Percentiles rank a stretch among this genome's conserved stretches.
Conservation (phyloP, 2,329 filamentous ascomycete genomes). For the Penicillium brevicompactum region DNA sequence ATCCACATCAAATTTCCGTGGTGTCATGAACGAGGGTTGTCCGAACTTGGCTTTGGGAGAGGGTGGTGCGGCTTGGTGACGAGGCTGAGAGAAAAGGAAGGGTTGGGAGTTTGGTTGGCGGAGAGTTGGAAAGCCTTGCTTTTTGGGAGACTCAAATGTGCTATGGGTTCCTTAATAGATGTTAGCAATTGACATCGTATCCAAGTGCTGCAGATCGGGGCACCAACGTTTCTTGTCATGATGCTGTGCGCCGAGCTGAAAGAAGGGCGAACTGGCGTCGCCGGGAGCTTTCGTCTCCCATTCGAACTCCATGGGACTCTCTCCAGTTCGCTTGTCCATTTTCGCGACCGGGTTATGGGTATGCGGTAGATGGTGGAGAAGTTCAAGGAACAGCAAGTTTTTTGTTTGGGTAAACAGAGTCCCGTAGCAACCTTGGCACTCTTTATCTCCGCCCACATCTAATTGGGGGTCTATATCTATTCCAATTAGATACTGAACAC, state of each 20-base stretch:
- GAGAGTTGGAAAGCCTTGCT: conserved; percentile 46
- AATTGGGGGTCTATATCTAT: not conserved
- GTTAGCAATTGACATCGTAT: not conserved
- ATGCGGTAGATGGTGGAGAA: conserved; percentile 8
- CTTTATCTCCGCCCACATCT: conserved; percentile 4
- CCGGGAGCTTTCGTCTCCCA: conserved; percentile 50
- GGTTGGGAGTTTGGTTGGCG: conserved; percentile 51
- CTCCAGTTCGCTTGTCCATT: conserved; percentile 44
- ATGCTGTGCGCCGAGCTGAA: conserved; percentile 48
- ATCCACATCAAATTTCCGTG: conserved; percentile 50
- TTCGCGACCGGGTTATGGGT: conserved; percentile 12
- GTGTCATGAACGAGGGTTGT: conserved; percentile 51
- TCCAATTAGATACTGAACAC: no score
- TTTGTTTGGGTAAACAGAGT: conserved; percentile 23
- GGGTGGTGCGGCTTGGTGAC: conserved; percentile 31
- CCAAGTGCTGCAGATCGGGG: conserved; percentile 1
- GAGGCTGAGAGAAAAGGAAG: conserved; percentile 51
- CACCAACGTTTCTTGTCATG: conserved; percentile 49
- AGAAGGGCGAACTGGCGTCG: conserved; percentile 50
- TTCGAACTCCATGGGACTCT: conserved; percentile 55
- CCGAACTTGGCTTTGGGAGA: conserved; percentile 39
- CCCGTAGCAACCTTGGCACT: conserved; percentile 18
- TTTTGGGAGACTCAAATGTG: conserved; percentile 51
- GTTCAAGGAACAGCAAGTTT: conserved; percentile 17
- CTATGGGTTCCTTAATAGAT: conserved; percentile 39